Percentiles rank a stretch among this genome's conserved stretches.
Evolutionary conservation across 2,329 filamentous ascomycete genomes (phyloP).

Genomic region (Microascus cirrosus): DNA sequence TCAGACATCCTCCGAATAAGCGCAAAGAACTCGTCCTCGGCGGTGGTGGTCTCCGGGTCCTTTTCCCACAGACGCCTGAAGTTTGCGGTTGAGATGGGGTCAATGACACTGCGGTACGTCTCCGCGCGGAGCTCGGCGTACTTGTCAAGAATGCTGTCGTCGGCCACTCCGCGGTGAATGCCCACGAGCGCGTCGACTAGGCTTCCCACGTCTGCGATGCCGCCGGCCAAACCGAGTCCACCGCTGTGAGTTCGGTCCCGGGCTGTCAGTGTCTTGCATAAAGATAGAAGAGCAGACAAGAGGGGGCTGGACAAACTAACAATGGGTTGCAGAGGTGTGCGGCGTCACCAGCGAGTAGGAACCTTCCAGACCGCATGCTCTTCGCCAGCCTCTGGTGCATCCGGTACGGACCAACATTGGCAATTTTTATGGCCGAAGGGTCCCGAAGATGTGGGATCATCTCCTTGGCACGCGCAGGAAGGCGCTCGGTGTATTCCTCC

Average conservation of each 20-base stretch:
- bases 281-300: too few species aligned
- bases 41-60: conserved; percentile 17
- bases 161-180: conserved; percentile 29
- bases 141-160: conserved; percentile 29
- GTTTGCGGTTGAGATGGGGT: conserved; percentile 30
- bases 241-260: too few species aligned
- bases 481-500: conserved; percentile 32
- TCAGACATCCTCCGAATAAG: conserved; percentile 5
- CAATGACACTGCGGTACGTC: conserved; percentile 31
- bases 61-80: conserved; percentile 32
- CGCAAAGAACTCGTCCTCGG: conserved; percentile 26
- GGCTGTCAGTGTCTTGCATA: too few species aligned
- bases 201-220: conserved; percentile 39
- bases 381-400: conserved; percentile 50
- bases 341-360: conserved; percentile 49
- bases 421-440: conserved; percentile 14
- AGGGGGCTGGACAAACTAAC: too few species aligned
- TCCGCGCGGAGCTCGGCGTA: conserved; percentile 33
- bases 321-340: conserved; percentile 43
- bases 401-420: conserved; percentile 47
- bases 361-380: conserved; percentile 43
- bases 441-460: too few species aligned
- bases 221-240: too few species aligned
- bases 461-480: too few species aligned
- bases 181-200: conserved; percentile 46